Evolutionary conservation across 1,284 basidiomycete genomes (phyloP).

Genomic region (Inonotus obliquus): DNA sequence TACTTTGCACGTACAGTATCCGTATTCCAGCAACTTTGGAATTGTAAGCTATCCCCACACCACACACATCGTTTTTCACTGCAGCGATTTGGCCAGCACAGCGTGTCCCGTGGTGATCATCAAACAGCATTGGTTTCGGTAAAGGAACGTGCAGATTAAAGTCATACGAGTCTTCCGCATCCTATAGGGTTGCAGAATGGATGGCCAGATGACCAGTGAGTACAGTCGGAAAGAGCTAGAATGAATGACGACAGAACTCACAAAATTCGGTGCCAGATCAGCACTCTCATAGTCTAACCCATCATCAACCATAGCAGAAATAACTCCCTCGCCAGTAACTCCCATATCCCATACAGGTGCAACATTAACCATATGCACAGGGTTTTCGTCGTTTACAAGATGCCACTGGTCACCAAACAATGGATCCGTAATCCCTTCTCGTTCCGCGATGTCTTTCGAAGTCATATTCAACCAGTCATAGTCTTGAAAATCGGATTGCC

Average conservation of each 20-base stretch:
- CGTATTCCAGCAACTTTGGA: conserved; percentile 92
- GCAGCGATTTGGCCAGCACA: conserved; percentile 99
- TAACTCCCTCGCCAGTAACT: conserved; percentile 82
- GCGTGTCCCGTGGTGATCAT: conserved; percentile 97
- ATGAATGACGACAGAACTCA: conserved; percentile 31
- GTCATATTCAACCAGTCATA: conserved; percentile 28
- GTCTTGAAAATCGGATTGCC: conserved; percentile 38
- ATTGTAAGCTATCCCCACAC: conserved; percentile 90
- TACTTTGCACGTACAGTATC: conserved; percentile 50
- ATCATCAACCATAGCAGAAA: conserved; percentile 92
- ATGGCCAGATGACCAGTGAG: neutral
- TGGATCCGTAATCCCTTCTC: conserved; percentile 81
- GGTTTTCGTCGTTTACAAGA: conserved; percentile 71
- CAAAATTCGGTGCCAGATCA: conserved; percentile 90
- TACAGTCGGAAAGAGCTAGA: neutral
- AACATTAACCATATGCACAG: conserved; percentile 82
- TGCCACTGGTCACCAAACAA: conserved; percentile 93
- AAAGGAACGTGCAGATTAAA: conserved; percentile 92
- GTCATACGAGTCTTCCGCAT: conserved; percentile 88
- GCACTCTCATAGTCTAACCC: conserved; percentile 89
- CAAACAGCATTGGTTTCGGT: conserved; percentile 83
- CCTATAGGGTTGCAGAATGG: conserved; percentile 42
- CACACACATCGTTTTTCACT: conserved; percentile 92
- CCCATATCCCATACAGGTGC: conserved; percentile 84
- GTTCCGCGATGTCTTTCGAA: conserved; percentile 48